Conservation (phyloP, 352 stramenopile genomes). For the Phytophthora uliginosa region DNA sequence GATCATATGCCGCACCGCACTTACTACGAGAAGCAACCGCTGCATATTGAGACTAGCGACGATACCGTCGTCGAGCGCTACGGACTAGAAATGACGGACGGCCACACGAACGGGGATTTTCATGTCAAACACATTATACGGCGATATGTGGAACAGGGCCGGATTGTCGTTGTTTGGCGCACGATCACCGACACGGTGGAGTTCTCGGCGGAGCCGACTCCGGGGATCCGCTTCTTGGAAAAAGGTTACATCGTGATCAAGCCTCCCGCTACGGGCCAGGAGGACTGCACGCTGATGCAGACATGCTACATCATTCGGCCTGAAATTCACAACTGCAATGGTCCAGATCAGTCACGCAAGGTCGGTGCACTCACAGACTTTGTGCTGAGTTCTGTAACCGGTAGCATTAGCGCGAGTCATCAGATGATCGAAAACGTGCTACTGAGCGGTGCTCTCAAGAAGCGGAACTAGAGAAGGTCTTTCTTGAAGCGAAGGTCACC, state of each 20-base stretch:
- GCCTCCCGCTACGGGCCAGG: constrained; percentile 29
- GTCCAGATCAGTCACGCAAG: constrained; percentile 40
- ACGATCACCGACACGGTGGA: constrained; percentile 49
- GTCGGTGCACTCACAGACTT: constrained; percentile 60
- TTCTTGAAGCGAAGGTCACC: too few relatives aligned
- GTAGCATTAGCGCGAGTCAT: constrained; percentile 52
- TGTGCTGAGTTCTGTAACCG: constrained; percentile 51
- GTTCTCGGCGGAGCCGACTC: constrained; percentile 43
- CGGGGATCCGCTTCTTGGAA: constrained; percentile 49
- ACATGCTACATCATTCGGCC: constrained; percentile 55
- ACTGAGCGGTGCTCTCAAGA: constrained; percentile 42
- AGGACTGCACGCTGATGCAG: constrained; percentile 47
- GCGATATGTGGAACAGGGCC: constrained; percentile 42
- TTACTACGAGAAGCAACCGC: constrained; percentile 50
- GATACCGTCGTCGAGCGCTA: constrained; percentile 50
- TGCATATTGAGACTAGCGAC: constrained; percentile 44
- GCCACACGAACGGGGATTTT: constrained; percentile 48
- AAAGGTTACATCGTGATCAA: constrained; percentile 57
- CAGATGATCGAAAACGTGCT: constrained; percentile 71
- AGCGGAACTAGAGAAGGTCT: constrained; percentile 5
- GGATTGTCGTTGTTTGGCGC: constrained; percentile 52
- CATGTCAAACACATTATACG: constrained; percentile 46
- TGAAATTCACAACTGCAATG: constrained; percentile 41
- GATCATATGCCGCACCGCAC: constrained; percentile 43
- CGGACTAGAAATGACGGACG: constrained; percentile 40